Percentiles rank a stretch among this genome's conserved stretches.
Evolutionary conservation across 2,329 filamentous ascomycete species (phyloP).

Genomic region (Grosmannia huntii): DNA sequence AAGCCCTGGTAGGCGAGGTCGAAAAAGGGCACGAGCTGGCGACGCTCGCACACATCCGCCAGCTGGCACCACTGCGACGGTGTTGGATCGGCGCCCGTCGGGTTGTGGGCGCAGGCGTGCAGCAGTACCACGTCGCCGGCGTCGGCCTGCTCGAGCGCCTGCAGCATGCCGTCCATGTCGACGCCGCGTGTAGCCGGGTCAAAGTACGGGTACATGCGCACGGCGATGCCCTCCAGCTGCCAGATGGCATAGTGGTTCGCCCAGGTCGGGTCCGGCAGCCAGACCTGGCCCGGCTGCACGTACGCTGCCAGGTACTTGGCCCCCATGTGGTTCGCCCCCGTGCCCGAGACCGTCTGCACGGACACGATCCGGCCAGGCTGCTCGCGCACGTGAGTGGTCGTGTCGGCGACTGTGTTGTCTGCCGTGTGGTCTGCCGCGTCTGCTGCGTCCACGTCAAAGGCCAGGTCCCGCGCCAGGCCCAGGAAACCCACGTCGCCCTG

Average conservation of each 20-base stretch:
- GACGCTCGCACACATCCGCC: slow-evolving; percentile 59
- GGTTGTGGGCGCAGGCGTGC: slow-evolving; percentile 95
- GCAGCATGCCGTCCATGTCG: slow-evolving; percentile 80
- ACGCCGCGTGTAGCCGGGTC: slow-evolving; percentile 75
- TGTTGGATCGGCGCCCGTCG: slow-evolving; percentile 89
- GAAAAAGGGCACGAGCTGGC: slow-evolving; percentile 92
- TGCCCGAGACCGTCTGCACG: slow-evolving; percentile 91
- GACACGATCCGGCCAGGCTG: slow-evolving; percentile 47
- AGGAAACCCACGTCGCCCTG: slow-evolving; percentile 77
- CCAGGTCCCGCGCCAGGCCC: slow-evolving; percentile 75
- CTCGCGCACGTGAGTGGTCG: background rate
- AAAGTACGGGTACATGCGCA: slow-evolving; percentile 88
- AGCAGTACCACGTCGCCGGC: slow-evolving; percentile 72
- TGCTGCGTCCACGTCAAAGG: slow-evolving; percentile 65
- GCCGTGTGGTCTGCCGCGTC: slow-evolving; percentile 56
- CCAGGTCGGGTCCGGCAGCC: slow-evolving; percentile 93
- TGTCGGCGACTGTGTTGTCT: background rate
- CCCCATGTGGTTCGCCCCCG: slow-evolving; percentile 85
- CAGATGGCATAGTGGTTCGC: slow-evolving; percentile 99
- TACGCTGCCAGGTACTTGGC: slow-evolving; percentile 88
- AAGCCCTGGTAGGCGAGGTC: slow-evolving; percentile 97
- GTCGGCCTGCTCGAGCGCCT: slow-evolving; percentile 54
- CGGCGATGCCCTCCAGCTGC: slow-evolving; percentile 66
- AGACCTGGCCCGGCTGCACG: slow-evolving; percentile 66
- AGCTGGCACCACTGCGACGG: slow-evolving; percentile 90